Conservation (phyloP, 2,329 filamentous ascomycete genomes). For the Teratosphaeria epicoccoides region DNA sequence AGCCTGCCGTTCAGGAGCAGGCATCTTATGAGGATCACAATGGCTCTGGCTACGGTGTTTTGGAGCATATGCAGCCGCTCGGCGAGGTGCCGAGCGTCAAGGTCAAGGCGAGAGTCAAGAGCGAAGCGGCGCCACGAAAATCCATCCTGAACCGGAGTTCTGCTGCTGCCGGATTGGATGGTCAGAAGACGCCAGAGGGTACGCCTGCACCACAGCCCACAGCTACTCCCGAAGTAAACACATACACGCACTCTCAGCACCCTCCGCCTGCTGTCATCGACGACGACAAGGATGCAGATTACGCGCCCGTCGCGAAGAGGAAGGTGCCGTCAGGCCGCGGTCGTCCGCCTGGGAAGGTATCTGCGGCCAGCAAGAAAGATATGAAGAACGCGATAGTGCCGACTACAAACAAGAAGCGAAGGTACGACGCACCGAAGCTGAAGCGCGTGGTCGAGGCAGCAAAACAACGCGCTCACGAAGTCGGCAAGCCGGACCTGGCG, state of each 20-base stretch:
- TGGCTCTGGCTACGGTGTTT: conserved; percentile 57
- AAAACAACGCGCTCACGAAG: conserved; percentile 29
- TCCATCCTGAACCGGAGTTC: conserved; percentile 33
- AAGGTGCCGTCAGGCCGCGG: conserved; percentile 13
- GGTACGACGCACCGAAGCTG: conserved; percentile 14
- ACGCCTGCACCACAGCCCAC: conserved; percentile 25
- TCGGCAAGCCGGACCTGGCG: conserved; percentile 28
- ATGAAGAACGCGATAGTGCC: background rate
- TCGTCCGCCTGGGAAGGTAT: conserved; percentile 14
- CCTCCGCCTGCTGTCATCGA: conserved; percentile 26
- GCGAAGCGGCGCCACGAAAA: conserved; percentile 32
- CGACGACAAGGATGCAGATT: conserved; percentile 40
- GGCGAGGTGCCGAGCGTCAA: conserved; percentile 58
- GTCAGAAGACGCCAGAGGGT: conserved; percentile 36
- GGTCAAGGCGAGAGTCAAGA: conserved; percentile 46
- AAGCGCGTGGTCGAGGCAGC: conserved; percentile 32
- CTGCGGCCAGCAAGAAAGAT: conserved; percentile 4
- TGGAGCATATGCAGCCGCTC: conserved; percentile 74
- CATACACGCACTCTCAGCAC: conserved; percentile 13
- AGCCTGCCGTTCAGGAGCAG: conserved; percentile 45
- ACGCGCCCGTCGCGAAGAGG: conserved; percentile 27
- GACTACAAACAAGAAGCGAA: conserved; percentile 1
- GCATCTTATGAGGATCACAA: conserved; percentile 72
- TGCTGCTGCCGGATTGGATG: conserved; percentile 30
- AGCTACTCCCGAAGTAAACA: conserved; percentile 30